Evolutionary conservation across 768 basidiomycete genomes (phyloP), one percentile per base, ranked within the genome.

Genomic region (Mycena haematopus): DNA sequence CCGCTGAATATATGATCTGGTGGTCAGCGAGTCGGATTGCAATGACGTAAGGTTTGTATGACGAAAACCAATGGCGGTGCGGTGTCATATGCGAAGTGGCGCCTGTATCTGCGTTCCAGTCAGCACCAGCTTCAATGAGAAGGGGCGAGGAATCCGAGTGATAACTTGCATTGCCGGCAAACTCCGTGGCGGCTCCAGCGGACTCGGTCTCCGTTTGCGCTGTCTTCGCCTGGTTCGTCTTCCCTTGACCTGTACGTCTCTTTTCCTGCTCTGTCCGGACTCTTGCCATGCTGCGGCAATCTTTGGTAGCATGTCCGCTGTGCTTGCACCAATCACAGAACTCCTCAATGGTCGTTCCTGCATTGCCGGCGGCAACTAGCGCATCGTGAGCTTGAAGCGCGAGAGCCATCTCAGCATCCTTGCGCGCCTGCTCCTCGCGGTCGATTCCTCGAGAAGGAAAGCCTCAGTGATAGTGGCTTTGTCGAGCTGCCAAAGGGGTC

Each of bases 41-140:
- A 4, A 73, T 60, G 25, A 44, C 33, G 53, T 61, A 57, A 4
- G 70, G 63, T 36, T 50, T 68, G 58, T 68, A 69, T n/a, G 60
- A 59, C 19, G 42, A 54, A 57, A 76, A 70, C 73, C 71, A 75
- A 42, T 71, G 52, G 5, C 69, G 63, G 62, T 76, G 72, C 17
- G 75, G 71, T 4, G 73, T 73, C 75, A 76, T 77, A 69, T 75
- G 71, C 60, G 69, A 65, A 62, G 75, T 72, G 63, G 74, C 73
- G 31, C 73, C 75, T 66, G 72, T 74, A 67, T 76, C 74, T 56
- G 66, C 59, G 53, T 66, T 74, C 72, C 72, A 75, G 59, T 68
- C 56, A 58, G 50, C 57, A 52, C 57, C 57, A 33, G 50, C 57
- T 60, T 60, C 58, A 33, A 59, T 56, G 29, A 35, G 62, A 61